Evolutionary conservation across 2,329 filamentous ascomycete species (phyloP), one percentile per base, ranked within the genome.

Genomic region (Cytospora mali): DNA sequence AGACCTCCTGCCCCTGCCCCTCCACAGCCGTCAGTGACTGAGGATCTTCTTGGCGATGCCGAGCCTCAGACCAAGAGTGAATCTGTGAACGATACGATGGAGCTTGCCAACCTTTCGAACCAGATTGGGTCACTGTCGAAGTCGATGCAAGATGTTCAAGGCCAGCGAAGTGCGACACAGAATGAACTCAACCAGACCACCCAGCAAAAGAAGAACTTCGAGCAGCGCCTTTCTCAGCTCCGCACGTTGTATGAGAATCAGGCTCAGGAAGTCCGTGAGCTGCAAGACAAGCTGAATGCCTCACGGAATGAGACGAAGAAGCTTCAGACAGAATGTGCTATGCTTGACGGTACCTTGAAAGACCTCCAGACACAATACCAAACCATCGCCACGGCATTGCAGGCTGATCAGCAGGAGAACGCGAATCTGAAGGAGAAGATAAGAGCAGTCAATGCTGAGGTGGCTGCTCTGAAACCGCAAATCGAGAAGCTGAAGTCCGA

Each of bases 81-180:
- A 74, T 80, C 98, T 28, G 95, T 90, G 0, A 89, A 88, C 67
- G 95, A 99, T 72, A 95, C 93, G 2, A 89, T 91, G 0, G 95
- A 99, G 74, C 83, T 99, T 62, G 95, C 93, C 57, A 98, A 99
- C 73, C 82, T 99, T 69, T 97, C 94, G 0, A 98, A 96, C 74
- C 95, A 98, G 75, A 92, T 99, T 67, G 89, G 92, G 33, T 94
- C 91, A 2, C 78, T 99, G 61, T 90, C 93, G 0, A 96, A 89
- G 72, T 93, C 99, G 77, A 97, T 96, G 87, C 92, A 97, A 73
- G 92, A 94, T 69, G 90, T 97, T 1, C 92, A 96, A 73, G 86
- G 83, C 35, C 94, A 97, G 76, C 89, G 93, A 66, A 84, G 81
- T 6, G 85, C 86, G 2, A 90, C 90, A 0, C 93, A 97, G 75